Percentiles rank a stretch among this genome's conserved stretches.
phyloP scores from a whole-genome alignment of 2,329 filamentous ascomycete genomes.

The Albophoma yamanashiensis region DNA sequence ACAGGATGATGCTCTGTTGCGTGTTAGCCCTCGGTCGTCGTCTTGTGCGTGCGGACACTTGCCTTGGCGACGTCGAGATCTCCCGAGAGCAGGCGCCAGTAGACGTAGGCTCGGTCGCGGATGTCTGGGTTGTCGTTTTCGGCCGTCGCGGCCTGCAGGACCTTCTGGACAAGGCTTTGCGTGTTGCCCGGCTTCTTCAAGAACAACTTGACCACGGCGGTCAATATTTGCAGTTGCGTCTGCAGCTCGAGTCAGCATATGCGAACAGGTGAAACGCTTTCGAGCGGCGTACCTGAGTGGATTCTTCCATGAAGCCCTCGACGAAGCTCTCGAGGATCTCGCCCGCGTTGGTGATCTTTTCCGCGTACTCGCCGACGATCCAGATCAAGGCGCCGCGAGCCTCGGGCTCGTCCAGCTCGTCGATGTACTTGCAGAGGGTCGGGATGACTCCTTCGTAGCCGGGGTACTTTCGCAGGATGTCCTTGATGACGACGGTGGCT shows the following conservation, averaged over 20 bases:
- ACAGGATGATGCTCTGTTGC: constrained; percentile 68
- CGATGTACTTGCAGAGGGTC: constrained; percentile 90
- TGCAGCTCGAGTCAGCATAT: constrained; percentile 21
- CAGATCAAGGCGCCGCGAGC: constrained; percentile 88
- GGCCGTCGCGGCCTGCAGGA: constrained; percentile 82
- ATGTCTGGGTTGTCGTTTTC: constrained; percentile 98
- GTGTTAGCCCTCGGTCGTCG: not conserved
- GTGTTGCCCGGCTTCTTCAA: constrained; percentile 91
- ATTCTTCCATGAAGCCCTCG: constrained; percentile 90
- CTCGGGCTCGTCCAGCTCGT: constrained; percentile 89
- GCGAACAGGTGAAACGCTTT: not conserved
- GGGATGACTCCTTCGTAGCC: constrained; percentile 98
- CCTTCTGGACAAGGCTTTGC: constrained; percentile 85
- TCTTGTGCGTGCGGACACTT: constrained; percentile 9
- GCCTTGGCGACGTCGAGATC: constrained; percentile 86
- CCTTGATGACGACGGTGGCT: constrained; percentile 97
- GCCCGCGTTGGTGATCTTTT: constrained; percentile 98
- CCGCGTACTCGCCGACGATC: constrained; percentile 98
- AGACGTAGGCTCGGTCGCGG: constrained; percentile 91
- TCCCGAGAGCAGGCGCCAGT: constrained; percentile 92
- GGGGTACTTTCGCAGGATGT: constrained; percentile 94
- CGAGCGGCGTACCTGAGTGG: constrained; percentile 60
- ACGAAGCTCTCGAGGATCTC: constrained; percentile 88
- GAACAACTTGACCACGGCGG: constrained; percentile 94
- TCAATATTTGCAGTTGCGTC: constrained; percentile 97